Base-by-base conservation (phyloP, 805 yeast genomes). In the Kluyveromyces starmeri region DNA sequence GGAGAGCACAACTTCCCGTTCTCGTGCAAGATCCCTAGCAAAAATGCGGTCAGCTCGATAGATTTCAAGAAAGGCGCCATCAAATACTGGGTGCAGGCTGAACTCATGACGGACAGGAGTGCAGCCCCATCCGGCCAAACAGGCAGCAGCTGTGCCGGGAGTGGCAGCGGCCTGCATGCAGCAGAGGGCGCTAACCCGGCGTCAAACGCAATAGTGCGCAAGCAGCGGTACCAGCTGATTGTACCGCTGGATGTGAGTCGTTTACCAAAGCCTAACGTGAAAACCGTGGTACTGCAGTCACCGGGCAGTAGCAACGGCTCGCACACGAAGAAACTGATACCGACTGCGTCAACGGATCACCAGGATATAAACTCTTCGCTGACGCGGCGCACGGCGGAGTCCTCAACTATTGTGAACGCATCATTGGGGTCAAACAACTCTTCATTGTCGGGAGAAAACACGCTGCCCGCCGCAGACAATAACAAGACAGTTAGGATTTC, bases 1-100 rank as follows among this genome's bases (percentile, higher is more conserved):
- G 96, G 96, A 27, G 89, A 83, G 50, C 96, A 86, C 57, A 61
- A 83, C 22, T 86, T 88, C 52, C 95, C 95, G 14, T 88, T 86
- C 51, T 73, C 80, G 31, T 82, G 86, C 27, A 78, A 74, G 45
- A 65, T 86, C n/a, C 95, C 96, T 1, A 70, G 68, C 45, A 75
- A 73, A 43, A 71, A 81, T 43, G 69, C 83, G 3, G 78, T 67
- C 55, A 81, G 92, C 15, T 75, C 85, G 33, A 70, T 86, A 17
- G 78, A 76, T 43, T 86, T 86, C 47, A 95, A 88, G 45, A 75
- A 77, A 47, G 96, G 96, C n/a, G 71, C 83, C 13, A 83, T 86
- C 11, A 55, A 70, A 3, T 86, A 86, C 54, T 30, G 33, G 33
- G 26, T 30, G 4, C 33, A 30, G 11, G 18, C 19, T 5, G 26